Conservation (phyloP, 73 alveolate genomes). For the Paramecium primaurelia region DNA sequence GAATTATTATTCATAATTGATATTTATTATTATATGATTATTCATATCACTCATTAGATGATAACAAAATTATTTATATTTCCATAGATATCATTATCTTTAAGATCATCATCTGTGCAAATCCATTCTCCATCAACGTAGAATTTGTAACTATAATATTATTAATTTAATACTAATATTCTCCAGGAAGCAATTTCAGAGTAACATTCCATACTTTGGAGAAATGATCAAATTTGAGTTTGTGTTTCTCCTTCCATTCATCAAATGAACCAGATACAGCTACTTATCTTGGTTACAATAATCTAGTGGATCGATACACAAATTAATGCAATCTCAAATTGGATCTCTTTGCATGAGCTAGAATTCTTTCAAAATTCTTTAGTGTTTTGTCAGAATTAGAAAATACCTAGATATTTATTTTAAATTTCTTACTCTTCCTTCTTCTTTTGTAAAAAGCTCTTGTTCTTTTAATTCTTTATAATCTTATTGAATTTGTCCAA, state of each 20-base stretch:
- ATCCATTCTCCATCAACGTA: conserved; percentile 65
- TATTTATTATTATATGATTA: neutral
- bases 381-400: neutral
- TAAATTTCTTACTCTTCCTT: conserved; percentile 62
- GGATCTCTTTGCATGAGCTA: conserved; percentile 36
- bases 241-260: conserved; percentile 94
- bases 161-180: conserved; percentile 65
- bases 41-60: conserved; percentile 39
- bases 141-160: conserved; percentile 31
- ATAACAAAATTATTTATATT: conserved; percentile 60
- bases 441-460: conserved; percentile 55
- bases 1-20: neutral
- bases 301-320: neutral
- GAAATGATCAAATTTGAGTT: conserved; percentile 79
- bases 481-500: conserved; percentile 23
- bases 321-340: neutral
- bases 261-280: conserved; percentile 94
- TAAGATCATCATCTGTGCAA: conserved; percentile 64
- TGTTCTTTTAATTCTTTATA: conserved; percentile 61
- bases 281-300: conserved; percentile 67
- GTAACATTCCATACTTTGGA: conserved; percentile 81
- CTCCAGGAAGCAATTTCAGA: conserved; percentile 82
- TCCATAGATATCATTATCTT: conserved; percentile 63
- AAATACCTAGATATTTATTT: conserved; percentile 28
- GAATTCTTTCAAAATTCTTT: conserved; percentile 1